These are phyloP conservation scores for Wickerhamiella australiensis DNA, from an alignment of 805 yeast species.

Conservation along the genomic window DNA sequence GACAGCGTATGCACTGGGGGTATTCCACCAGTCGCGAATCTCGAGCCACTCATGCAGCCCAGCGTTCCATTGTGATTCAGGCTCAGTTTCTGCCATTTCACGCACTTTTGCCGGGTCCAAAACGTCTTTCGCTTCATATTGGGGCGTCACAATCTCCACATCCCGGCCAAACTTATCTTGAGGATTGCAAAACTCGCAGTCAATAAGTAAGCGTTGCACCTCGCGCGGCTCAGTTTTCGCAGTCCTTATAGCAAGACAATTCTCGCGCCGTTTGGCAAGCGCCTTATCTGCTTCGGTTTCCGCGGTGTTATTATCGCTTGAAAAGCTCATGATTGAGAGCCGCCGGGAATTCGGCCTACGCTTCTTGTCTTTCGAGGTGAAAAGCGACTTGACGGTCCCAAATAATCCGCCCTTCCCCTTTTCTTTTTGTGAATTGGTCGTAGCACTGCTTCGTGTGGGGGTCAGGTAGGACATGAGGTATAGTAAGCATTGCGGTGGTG, in stretches of 20 bases:
- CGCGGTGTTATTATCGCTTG: constrained; percentile 1
- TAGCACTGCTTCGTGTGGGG: constrained; percentile 10
- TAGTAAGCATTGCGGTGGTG: constrained; percentile 5
- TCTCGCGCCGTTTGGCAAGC: constrained; percentile 20
- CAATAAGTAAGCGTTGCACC: constrained; percentile 23
- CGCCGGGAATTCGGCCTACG: not conserved
- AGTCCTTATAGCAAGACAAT: constrained; percentile 22
- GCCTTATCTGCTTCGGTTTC: constrained; percentile 12
- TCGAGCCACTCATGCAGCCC: constrained; percentile 60
- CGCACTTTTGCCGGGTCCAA: constrained; percentile 2
- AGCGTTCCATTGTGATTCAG: constrained; percentile 34
- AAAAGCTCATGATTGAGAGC: constrained; percentile 11
- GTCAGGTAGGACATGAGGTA: constrained; percentile 9
- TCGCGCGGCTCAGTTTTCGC: constrained; percentile 25
- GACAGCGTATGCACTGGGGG: constrained; percentile 20
- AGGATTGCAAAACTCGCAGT: constrained; percentile 26
- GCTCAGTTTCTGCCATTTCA: constrained; percentile 6
- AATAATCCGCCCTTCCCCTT: constrained; percentile 5
- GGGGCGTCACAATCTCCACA: constrained; percentile 16
- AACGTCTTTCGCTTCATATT: constrained; percentile 16
- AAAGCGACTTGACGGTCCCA: constrained; percentile 12
- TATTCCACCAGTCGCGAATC: constrained; percentile 56
- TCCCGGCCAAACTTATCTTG: constrained; percentile 20
- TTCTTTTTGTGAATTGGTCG: constrained; percentile 6
- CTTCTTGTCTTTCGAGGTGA: constrained; percentile 2